Conservation (phyloP, 2,329 filamentous ascomycete genomes). For the Pseudomassariella vexata region DNA sequence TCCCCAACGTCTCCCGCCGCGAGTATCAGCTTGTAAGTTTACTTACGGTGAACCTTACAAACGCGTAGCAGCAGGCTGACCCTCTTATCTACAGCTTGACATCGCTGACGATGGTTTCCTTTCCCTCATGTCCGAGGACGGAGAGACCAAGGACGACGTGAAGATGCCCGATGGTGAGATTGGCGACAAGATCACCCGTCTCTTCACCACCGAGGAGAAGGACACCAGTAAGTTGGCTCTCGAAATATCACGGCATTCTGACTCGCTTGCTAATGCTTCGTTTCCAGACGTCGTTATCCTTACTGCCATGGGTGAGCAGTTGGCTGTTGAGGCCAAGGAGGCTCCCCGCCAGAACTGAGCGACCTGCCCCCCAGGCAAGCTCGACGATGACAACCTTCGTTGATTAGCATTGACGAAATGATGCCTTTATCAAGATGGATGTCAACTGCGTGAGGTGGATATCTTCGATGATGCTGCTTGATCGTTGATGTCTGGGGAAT, state of each 20-base stretch:
- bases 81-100: conserved; percentile 60
- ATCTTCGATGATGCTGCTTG: conserved; percentile 20
- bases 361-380: conserved; percentile 10
- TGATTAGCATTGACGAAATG: conserved; percentile 9
- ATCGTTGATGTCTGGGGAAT: conserved; percentile 18
- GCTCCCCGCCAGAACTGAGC: conserved; percentile 49
- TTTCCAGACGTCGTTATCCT: conserved; percentile 78
- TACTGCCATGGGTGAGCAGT: conserved; percentile 94
- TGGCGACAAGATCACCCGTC: conserved; percentile 77
- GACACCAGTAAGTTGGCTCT: conserved; percentile 71
- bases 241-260: background rate
- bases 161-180: conserved; percentile 85
- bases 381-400: conserved; percentile 20
- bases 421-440: conserved; percentile 7
- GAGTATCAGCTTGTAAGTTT: conserved; percentile 89
- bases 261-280: conserved; percentile 13
- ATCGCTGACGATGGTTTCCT: conserved; percentile 93
- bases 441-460: conserved; percentile 9
- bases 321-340: conserved; percentile 90
- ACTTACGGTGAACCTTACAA: background rate
- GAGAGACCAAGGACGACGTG: conserved; percentile 90
- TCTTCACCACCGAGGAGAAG: conserved; percentile 80
- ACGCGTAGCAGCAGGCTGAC: too few relatives aligned
- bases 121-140: conserved; percentile 83
- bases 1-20: conserved; percentile 84